Percentiles rank a stretch among this genome's conserved stretches.
Evolutionary conservation across 2,329 filamentous ascomycete species (phyloP).

Genomic region (Lecanosticta acicola): DNA sequence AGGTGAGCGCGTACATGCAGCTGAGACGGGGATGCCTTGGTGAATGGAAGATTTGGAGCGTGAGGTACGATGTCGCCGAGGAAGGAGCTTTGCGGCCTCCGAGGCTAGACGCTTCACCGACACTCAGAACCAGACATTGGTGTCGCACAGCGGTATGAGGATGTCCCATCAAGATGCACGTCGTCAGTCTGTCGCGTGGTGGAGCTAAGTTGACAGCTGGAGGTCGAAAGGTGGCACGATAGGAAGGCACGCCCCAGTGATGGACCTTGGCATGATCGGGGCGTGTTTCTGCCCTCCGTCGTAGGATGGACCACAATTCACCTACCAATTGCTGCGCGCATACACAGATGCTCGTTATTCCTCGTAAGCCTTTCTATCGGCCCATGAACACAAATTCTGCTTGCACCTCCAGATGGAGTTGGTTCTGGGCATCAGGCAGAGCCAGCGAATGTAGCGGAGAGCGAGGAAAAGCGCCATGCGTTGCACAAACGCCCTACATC

Average conservation of each 20-base stretch:
- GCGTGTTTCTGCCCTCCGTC: neutral
- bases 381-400: too few species aligned
- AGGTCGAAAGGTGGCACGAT: neutral
- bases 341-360: too few species aligned
- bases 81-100: neutral
- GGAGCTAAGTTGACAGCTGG: neutral
- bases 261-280: neutral
- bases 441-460: too few species aligned
- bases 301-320: neutral
- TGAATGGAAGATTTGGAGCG: constrained; percentile 1
- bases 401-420: too few species aligned
- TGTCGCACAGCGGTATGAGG: constrained; percentile 5
- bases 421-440: neutral
- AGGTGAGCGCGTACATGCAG: constrained; percentile 8
- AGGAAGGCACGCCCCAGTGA: neutral
- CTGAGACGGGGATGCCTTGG: constrained; percentile 8
- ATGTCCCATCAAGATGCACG: neutral
- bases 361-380: too few species aligned
- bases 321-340: neutral
- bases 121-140: constrained; percentile 1
- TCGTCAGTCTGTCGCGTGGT: neutral
- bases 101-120: constrained; percentile 5
- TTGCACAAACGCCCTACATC: constrained; percentile 1
- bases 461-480: neutral
- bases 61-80: constrained; percentile 4